Conservation (phyloP, 306 rosid genomes). For the Fragaria iinumae region DNA sequence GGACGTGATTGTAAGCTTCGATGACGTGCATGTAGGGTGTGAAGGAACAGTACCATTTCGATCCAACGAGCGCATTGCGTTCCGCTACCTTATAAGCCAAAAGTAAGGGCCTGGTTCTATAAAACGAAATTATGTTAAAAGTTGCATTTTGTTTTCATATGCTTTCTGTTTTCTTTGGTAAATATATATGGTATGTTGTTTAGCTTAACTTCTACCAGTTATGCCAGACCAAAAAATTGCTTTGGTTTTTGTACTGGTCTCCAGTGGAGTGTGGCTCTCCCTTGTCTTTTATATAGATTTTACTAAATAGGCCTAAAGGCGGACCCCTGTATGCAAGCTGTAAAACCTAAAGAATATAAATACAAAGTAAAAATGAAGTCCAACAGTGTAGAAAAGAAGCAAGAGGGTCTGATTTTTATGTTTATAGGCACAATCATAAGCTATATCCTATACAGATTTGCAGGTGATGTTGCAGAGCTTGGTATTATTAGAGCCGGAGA, state of each 20-base stretch:
- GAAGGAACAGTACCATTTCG: slow-evolving; percentile 98
- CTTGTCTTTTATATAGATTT: neutral
- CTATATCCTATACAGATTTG: slow-evolving; percentile 63
- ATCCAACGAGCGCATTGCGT: slow-evolving; percentile 88
- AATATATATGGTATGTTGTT: neutral
- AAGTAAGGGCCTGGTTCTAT: slow-evolving; percentile 54
- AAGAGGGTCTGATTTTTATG: neutral
- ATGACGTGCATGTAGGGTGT: slow-evolving; percentile 73
- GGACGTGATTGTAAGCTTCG: slow-evolving; percentile 93
- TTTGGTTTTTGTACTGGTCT: neutral
- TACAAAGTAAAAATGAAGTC: neutral
- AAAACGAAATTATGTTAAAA: slow-evolving; percentile 1
- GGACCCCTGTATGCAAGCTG: neutral
- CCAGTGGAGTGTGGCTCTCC: neutral
- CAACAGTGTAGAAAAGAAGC: neutral
- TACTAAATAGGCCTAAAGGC: neutral
- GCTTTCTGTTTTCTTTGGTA: slow-evolving; percentile 9
- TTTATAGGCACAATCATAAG: neutral
- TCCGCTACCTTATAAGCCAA: slow-evolving; percentile 90
- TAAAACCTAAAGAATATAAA: neutral
- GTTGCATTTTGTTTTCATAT: slow-evolving; percentile 5
- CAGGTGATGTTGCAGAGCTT: slow-evolving; percentile 85
- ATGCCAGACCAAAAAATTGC: neutral
- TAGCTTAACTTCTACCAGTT: neutral
- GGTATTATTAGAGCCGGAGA: slow-evolving; percentile 86